Evolutionary conservation across 495 filamentous ascomycete species (phyloP), one percentile per base, ranked within the genome.

Genomic region (Collariella sp.): DNA sequence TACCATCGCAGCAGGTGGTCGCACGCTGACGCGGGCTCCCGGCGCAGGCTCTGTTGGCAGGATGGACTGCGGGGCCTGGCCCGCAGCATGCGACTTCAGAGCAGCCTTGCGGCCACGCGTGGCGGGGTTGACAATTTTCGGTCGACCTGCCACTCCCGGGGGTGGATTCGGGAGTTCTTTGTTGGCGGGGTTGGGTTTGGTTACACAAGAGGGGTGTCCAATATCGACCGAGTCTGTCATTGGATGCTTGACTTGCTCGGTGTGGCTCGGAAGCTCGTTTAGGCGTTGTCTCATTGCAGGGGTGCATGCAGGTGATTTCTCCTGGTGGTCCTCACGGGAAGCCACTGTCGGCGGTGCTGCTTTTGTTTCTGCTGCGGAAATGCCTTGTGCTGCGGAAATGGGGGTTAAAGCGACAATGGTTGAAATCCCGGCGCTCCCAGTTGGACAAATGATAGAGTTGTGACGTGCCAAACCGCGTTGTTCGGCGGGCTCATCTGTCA

Each of bases 81-180:
- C 74, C n/a, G 66, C 68, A 18, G 73, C 72, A 56, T 77, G 64
- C n/a, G 70, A 70, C 39, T 68, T 72, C 42, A 73, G 65, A 23
- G 73, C 74, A 36, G 74, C 74, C 54, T 77, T 77, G 43, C 67
- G 72, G 16, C 76, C 76, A 48, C 74, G 69, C 7, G 72, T 73
- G 11, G 74, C 77, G 31, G 75, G 75, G 59, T 77, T 79, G 10
- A 50, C 46, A 26, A 70, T 62, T 35, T 48, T 57, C 7, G 45
- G 57, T 22, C 49, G 58, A 23, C 38, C n/a, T 35, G 23, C 46
- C 3, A 1, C 41, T 5, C 38, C 26, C 22, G 50, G 11, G 57
- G 57, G 34, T 3, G 31, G 16, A 19, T 41, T 29, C 13, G 34
- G 7, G 19, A 20, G 16, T 3, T 45, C n/a, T 9, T 22, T 41